Evolutionary conservation across 768 basidiomycete species (phyloP).

Genomic region (Russula compacta): DNA sequence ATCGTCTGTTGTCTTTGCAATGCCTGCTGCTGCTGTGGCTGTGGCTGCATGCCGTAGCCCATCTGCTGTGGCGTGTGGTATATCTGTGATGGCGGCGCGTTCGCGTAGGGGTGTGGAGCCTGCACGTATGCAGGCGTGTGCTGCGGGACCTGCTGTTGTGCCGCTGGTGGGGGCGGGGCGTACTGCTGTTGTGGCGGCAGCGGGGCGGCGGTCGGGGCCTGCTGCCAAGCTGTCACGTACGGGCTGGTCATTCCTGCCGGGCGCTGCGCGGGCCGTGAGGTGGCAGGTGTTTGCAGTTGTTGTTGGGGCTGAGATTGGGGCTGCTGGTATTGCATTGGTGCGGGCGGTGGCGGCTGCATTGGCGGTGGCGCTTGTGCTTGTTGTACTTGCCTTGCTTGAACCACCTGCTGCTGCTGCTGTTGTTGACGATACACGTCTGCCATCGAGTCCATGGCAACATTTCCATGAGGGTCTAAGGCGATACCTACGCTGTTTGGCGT

Average conservation of each 20-base stretch:
- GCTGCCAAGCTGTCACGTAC: slow-evolving; percentile 2
- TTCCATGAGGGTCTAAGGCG: slow-evolving; percentile 67
- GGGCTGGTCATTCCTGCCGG: slow-evolving; percentile 6
- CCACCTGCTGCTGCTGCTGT: slow-evolving; percentile 22
- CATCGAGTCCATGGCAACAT: slow-evolving; percentile 75
- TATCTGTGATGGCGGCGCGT: slow-evolving; percentile 12
- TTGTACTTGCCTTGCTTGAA: slow-evolving; percentile 15
- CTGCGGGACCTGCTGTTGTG: slow-evolving; percentile 14
- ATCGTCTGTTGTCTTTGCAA: slow-evolving; percentile 15
- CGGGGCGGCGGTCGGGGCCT: neutral
- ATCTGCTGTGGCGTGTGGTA: neutral
- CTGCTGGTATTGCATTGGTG: slow-evolving; percentile 30
- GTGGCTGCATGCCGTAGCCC: slow-evolving; percentile 4
- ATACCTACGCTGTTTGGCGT: slow-evolving; percentile 81
- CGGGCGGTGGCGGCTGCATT: slow-evolving; percentile 32
- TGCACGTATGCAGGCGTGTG: slow-evolving; percentile 10
- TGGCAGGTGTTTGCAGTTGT: slow-evolving; percentile 16
- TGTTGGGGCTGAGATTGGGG: slow-evolving; percentile 27
- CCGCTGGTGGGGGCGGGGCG: slow-evolving; percentile 6
- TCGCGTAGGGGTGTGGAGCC: slow-evolving; percentile 15
- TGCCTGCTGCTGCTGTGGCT: slow-evolving; percentile 23
- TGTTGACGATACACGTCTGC: slow-evolving; percentile 37
- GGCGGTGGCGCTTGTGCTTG: slow-evolving; percentile 27
- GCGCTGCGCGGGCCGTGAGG: slow-evolving; percentile 6
- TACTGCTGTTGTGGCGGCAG: slow-evolving; percentile 14